Conservation (phyloP, 2,329 filamentous ascomycete species). For the Aspergillus felis region DNA sequence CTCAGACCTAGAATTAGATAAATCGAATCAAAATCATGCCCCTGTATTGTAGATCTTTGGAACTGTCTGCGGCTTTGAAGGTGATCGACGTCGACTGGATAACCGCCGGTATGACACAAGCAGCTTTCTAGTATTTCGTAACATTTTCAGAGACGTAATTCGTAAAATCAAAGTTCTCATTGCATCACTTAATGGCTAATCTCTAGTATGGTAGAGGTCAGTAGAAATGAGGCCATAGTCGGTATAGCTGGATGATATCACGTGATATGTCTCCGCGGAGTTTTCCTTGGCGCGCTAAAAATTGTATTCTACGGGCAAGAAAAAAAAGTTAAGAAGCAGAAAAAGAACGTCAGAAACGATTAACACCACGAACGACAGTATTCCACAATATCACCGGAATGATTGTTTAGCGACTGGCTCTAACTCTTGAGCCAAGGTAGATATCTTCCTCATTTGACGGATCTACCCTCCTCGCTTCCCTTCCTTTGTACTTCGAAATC, state of each 20-base stretch:
- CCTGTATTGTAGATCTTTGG: neutral
- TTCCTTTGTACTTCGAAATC: slow-evolving; percentile 6
- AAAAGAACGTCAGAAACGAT: neutral
- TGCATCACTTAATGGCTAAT: neutral
- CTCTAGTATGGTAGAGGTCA: no score
- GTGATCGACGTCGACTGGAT: neutral
- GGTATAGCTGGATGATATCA: slow-evolving; percentile 1
- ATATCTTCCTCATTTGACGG: slow-evolving; percentile 1
- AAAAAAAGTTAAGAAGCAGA: slow-evolving; percentile 20
- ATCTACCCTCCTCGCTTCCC: slow-evolving; percentile 2
- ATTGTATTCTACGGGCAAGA: slow-evolving; percentile 14
- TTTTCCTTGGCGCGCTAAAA: slow-evolving; percentile 18
- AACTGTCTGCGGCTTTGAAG: neutral
- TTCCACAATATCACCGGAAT: slow-evolving; percentile 14
- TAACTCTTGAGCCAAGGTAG: slow-evolving; percentile 14
- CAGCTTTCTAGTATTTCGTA: neutral
- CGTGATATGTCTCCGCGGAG: slow-evolving; percentile 20
- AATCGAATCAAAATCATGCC: neutral
- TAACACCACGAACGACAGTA: slow-evolving; percentile 5
- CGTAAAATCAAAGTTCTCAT: neutral
- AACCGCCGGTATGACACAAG: neutral
- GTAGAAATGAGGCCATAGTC: neutral
- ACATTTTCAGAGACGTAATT: neutral
- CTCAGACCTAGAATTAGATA: neutral
- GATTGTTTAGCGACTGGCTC: slow-evolving; percentile 20